phyloP scores from a whole-genome alignment of 805 yeast species.

The Candida sphagnicola region DNA sequence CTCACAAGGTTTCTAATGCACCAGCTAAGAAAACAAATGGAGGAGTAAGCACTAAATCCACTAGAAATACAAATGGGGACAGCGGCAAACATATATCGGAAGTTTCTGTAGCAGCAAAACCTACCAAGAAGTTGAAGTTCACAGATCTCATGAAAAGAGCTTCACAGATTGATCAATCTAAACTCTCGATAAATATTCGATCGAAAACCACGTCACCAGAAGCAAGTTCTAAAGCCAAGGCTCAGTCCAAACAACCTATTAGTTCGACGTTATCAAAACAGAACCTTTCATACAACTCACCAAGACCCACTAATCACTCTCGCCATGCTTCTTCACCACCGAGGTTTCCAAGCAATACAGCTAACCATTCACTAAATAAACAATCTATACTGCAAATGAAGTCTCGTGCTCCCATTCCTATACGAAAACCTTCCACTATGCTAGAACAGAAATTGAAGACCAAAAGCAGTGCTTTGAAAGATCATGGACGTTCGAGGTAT shows the following conservation, averaged over 20 bases:
- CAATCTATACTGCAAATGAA: too few relatives aligned
- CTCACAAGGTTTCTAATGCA: slow-evolving; percentile 5
- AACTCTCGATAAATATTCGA: slow-evolving; percentile 34
- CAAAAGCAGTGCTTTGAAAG: slow-evolving; percentile 10
- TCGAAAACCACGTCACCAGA: slow-evolving; percentile 38
- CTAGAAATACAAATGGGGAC: neutral
- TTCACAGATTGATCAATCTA: slow-evolving; percentile 47
- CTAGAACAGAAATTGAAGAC: slow-evolving; percentile 44
- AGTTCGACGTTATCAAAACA: too few relatives aligned
- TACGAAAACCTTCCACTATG: slow-evolving; percentile 57
- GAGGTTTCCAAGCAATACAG: too few relatives aligned
- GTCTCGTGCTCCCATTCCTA: slow-evolving; percentile 28
- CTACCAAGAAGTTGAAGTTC: slow-evolving; percentile 50
- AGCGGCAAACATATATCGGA: too few relatives aligned
- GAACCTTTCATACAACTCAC: too few relatives aligned
- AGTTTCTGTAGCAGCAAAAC: slow-evolving; percentile 6
- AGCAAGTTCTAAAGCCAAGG: neutral
- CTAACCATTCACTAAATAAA: too few relatives aligned
- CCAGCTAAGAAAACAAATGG: neutral
- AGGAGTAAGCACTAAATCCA: neutral
- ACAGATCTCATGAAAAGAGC: slow-evolving; percentile 71
- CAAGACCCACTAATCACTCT: too few relatives aligned
- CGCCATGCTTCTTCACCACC: too few relatives aligned
- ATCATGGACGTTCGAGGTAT: too few relatives aligned
- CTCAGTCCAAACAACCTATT: too few relatives aligned